phyloP scores from a whole-genome alignment of 2,329 filamentous ascomycete genomes.

The Cordyceps javanica region DNA sequence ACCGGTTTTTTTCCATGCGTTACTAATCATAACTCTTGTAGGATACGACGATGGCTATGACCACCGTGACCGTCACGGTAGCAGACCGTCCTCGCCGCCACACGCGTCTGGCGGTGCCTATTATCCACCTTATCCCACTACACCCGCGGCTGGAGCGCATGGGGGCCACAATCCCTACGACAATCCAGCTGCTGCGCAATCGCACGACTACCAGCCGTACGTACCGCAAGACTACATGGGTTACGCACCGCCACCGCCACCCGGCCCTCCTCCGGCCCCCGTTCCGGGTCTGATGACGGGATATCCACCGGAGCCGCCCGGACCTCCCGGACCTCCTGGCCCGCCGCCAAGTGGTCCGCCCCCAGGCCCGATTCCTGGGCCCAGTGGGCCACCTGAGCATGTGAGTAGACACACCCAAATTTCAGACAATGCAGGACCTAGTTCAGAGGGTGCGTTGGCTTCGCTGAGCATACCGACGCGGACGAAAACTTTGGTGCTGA shows the following conservation, averaged over 20 bases:
- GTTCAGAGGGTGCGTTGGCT: conserved; percentile 33
- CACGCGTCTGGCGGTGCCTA: conserved; percentile 47
- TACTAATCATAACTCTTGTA: conserved; percentile 18
- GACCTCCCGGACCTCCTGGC: conserved; percentile 16
- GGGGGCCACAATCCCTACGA: conserved; percentile 32
- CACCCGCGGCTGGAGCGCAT: conserved; percentile 18
- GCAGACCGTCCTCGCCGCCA: conserved; percentile 39
- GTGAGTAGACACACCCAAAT: conserved; percentile 35
- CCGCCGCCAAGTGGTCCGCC: conserved; percentile 27
- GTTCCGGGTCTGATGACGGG: conserved; percentile 18
- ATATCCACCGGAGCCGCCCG: conserved; percentile 19
- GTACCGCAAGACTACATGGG: conserved; percentile 37
- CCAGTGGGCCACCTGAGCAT: conserved; percentile 30
- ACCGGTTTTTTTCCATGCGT: neutral
- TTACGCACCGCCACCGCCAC: conserved; percentile 35
- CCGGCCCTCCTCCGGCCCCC: conserved; percentile 20
- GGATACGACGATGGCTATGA: conserved; percentile 34
- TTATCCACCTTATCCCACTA: conserved; percentile 37
- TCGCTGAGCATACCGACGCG: conserved; percentile 4
- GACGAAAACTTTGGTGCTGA: conserved; percentile 16
- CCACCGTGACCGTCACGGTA: conserved; percentile 31
- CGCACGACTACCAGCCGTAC: conserved; percentile 35
- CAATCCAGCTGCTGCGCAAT: conserved; percentile 25
- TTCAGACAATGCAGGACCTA: conserved; percentile 16
- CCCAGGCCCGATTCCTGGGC: conserved; percentile 26